Percentiles rank a stretch among this genome's conserved stretches.
Evolutionary conservation across 192 early-diverging fungal genomes (phyloP).

Genomic region (Entrophospora sp.): DNA sequence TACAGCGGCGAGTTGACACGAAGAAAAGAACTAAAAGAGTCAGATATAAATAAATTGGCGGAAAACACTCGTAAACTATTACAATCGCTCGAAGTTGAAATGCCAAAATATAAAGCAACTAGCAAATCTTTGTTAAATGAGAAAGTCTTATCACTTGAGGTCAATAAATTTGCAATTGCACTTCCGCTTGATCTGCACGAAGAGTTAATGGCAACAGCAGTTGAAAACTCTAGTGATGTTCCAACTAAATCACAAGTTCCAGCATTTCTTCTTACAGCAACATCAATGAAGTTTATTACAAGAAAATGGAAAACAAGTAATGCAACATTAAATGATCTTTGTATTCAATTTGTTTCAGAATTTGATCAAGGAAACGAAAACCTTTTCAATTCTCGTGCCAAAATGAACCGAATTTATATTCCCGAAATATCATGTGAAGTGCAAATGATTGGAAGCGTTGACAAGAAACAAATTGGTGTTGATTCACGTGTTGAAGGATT

Average conservation of each 20-base stretch:
- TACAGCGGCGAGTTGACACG: slow-evolving; percentile 58
- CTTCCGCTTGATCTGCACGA: slow-evolving; percentile 48
- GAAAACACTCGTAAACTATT: slow-evolving; percentile 59
- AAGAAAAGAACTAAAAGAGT: slow-evolving; percentile 43
- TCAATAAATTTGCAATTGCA: slow-evolving; percentile 51
- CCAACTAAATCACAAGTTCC: slow-evolving; percentile 27
- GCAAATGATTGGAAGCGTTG: slow-evolving; percentile 25
- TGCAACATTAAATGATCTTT: slow-evolving; percentile 47
- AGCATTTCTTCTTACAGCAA: slow-evolving; percentile 56
- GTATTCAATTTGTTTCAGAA: slow-evolving; percentile 57
- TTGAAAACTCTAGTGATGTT: slow-evolving; percentile 18
- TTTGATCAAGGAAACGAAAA: slow-evolving; percentile 54
- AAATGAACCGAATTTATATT: slow-evolving; percentile 43
- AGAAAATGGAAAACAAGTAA: slow-evolving; percentile 47
- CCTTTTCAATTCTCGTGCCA: slow-evolving; percentile 43
- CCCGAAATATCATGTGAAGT: slow-evolving; percentile 48
- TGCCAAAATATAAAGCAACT: slow-evolving; percentile 38
- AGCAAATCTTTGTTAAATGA: slow-evolving; percentile 46
- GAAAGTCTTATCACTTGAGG: slow-evolving; percentile 37
- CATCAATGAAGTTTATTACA: slow-evolving; percentile 49
- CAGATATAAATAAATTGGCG: slow-evolving; percentile 49
- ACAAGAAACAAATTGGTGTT: slow-evolving; percentile 38
- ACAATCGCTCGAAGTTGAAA: slow-evolving; percentile 51
- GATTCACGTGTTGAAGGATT: slow-evolving; percentile 60
- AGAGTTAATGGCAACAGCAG: slow-evolving; percentile 22